Percentiles rank a stretch among this genome's conserved stretches.
phyloP scores from a whole-genome alignment of 768 basidiomycete genomes.

The Stropharia rugosoannulata region DNA sequence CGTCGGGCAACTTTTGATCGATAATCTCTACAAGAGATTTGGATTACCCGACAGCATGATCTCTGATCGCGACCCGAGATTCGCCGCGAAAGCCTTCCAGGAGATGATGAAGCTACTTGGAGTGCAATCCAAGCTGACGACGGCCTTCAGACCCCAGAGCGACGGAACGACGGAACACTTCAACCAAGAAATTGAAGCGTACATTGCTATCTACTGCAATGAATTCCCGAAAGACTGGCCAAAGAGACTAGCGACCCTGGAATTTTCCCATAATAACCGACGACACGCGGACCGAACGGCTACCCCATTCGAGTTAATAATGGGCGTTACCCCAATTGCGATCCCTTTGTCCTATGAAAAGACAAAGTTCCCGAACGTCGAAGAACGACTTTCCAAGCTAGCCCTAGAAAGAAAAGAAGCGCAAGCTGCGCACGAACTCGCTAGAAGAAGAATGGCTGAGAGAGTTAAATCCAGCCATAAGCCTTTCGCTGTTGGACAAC shows the following conservation, averaged over 20 bases:
- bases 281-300: constrained; percentile 11
- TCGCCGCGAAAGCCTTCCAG: constrained; percentile 9
- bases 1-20: neutral
- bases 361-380: neutral
- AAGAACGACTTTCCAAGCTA: constrained; percentile 6
- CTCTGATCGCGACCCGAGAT: constrained; percentile 15
- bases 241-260: neutral
- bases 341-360: constrained; percentile 8
- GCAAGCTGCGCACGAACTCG: constrained; percentile 14
- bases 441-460: constrained; percentile 13
- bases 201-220: constrained; percentile 12
- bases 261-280: constrained; percentile 19
- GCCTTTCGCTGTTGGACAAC: constrained; percentile 31
- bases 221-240: constrained; percentile 12
- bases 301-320: constrained; percentile 21
- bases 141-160: constrained; percentile 12
- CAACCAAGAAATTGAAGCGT: constrained; percentile 24
- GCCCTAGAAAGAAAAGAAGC: constrained; percentile 11
- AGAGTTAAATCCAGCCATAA: constrained; percentile 33
- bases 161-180: constrained; percentile 18
- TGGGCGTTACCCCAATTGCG: constrained; percentile 3
- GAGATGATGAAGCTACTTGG: constrained; percentile 9
- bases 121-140: constrained; percentile 9
- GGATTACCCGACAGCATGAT: constrained; percentile 17
- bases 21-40: constrained; percentile 11